Base-by-base conservation (phyloP, 2,329 filamentous ascomycete genomes). In the Fusarium circinatum region DNA sequence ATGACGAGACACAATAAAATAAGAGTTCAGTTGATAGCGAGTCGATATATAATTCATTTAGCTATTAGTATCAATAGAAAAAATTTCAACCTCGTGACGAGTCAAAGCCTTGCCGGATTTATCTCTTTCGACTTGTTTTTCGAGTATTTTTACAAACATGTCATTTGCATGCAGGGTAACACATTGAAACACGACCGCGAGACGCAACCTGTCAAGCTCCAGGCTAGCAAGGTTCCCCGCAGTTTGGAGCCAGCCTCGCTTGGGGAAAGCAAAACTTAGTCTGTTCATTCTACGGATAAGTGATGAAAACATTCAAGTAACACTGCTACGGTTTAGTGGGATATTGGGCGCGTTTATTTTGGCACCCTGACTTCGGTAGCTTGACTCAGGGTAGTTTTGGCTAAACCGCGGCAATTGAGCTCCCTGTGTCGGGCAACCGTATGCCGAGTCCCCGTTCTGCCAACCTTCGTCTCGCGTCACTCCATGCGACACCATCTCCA, bases 101-200 rank as follows among this genome's bases (percentile, higher is more conserved):
- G n/a, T 8, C 41, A 17, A 11, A 24, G 3, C 11, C 14, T 22
- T 5, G 0, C 9, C 9, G 14, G 15, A 15, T 24, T 24, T 13
- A 24, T n/a, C n/a, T 24, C n/a, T 24, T n/a, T n/a, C 9, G 14
- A 42, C 41, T 3, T 8, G 1, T 15, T 42, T 42, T 17, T 17
- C 9, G 10, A 24, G 41, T 5, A 42, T 24, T 42, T 42, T n/a
- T n/a, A n/a, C 9, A 42, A n/a, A 1, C 14, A 17, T 42, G 8
- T 24, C 15, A 24, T 42, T 6, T 42, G 41, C n/a, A 34, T 34
- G 6, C 0, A 24, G 41, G 41, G 22, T 42, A 42, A 3, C 14
- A 8, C 14, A 42, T 24, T 17, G 14, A 42, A 24, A n/a, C 22
- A 42, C n/a, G 41, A 42, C 41, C 41, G 41, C n/a, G 41, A 42